These are phyloP conservation scores for Ampelocalamus luodianensis DNA, from an alignment of 176 grass and related monocot species.

Conservation along the genomic window DNA sequence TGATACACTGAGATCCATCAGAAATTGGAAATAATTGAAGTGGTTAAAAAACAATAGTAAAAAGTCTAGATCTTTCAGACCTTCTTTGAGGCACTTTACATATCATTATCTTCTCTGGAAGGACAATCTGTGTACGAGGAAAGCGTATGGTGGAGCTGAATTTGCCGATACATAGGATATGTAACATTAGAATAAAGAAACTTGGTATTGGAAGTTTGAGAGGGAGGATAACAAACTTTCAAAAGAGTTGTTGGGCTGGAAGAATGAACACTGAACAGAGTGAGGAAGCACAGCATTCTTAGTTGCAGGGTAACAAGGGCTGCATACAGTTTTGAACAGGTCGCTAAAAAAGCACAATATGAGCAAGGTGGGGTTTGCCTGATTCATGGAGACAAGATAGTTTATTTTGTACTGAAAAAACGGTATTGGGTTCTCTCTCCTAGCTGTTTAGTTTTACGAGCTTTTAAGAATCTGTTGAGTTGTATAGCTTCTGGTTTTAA, in stretches of 20 bases:
- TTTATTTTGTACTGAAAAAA: conserved; percentile 4
- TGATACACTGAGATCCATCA: conserved; percentile 15
- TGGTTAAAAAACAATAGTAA: not conserved
- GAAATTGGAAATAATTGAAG: conserved; percentile 6
- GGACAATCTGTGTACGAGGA: not conserved
- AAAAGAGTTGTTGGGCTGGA: not conserved
- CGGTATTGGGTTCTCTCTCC: not conserved
- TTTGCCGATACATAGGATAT: not conserved
- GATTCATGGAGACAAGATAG: not conserved
- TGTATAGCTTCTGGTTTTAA: not conserved
- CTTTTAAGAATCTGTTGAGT: not conserved
- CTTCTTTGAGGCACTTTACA: not conserved
- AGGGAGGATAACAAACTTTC: not conserved
- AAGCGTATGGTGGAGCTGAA: not conserved
- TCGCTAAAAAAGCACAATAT: not conserved
- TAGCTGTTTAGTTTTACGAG: not conserved
- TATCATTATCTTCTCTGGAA: not conserved
- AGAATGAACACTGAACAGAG: conserved; percentile 9
- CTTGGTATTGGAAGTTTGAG: not conserved
- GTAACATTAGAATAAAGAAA: not conserved
- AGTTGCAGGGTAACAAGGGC: not conserved
- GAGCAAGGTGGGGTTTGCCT: not conserved
- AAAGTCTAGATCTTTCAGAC: conserved; percentile 16
- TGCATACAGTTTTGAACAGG: not conserved
- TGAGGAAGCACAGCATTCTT: not conserved